phyloP scores from a whole-genome alignment of 768 basidiomycete genomes.

The Psilocybe subaeruginosa region DNA sequence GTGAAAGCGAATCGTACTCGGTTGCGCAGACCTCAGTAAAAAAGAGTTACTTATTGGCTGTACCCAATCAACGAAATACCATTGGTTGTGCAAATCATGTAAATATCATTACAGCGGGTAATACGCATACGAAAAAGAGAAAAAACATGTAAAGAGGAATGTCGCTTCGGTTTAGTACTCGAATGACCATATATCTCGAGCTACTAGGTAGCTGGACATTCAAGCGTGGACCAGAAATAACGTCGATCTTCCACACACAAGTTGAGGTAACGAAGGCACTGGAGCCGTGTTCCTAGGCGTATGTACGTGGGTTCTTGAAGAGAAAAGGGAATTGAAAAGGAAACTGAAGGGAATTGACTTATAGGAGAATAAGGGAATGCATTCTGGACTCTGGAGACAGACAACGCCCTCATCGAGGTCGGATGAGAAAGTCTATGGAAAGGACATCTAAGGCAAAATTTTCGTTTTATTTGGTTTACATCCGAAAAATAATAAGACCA shows the following conservation, averaged over 20 bases:
- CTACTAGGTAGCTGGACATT: conserved; percentile 53
- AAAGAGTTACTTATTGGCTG: not conserved
- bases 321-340: conserved; percentile 21
- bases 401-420: not conserved
- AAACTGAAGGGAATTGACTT: conserved; percentile 3
- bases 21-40: conserved; percentile 8
- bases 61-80: not conserved
- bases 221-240: conserved; percentile 76
- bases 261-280: conserved; percentile 81
- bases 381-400: conserved; percentile 17
- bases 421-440: conserved; percentile 4
- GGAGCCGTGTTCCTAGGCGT: conserved; percentile 79
- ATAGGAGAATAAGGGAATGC: conserved; percentile 8
- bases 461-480: conserved; percentile 22
- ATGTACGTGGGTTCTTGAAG: conserved; percentile 54
- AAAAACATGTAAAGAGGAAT: conserved; percentile 22
- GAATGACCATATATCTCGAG: conserved; percentile 54
- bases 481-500: conserved; percentile 30
- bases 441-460: conserved; percentile 13
- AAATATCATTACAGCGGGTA: not conserved
- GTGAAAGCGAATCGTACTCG: not conserved
- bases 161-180: conserved; percentile 78
- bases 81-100: not conserved
- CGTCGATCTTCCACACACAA: conserved; percentile 70
- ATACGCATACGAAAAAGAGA: not conserved